Percentiles rank a stretch among this genome's conserved stretches.
These are phyloP conservation scores for Vickermania ingenoplastis DNA, from an alignment of 208 protist genomes.

Conservation along the genomic window DNA sequence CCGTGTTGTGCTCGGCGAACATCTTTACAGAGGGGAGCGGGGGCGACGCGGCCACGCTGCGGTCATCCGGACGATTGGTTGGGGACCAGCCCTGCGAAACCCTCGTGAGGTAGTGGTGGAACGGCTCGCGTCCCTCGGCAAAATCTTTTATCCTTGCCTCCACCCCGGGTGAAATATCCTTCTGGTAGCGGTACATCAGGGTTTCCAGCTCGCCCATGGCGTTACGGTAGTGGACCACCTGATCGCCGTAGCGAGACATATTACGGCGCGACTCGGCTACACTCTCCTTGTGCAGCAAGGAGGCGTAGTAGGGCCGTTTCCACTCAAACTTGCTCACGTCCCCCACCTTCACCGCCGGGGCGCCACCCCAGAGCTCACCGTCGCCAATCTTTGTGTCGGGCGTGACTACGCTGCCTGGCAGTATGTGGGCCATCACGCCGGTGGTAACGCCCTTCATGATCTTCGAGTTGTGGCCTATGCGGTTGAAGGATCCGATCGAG, in stretches of 20 bases:
- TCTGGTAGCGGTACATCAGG: constrained; percentile 71
- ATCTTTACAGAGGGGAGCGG: constrained; percentile 69
- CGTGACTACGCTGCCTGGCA: constrained; percentile 77
- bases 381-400: constrained; percentile 75
- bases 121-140: constrained; percentile 73
- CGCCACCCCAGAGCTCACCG: constrained; percentile 81
- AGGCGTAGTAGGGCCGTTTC: constrained; percentile 77
- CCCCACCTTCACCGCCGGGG: constrained; percentile 70
- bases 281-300: constrained; percentile 58
- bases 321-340: constrained; percentile 85
- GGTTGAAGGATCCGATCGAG: constrained; percentile 81
- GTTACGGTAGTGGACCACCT: constrained; percentile 70
- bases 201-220: constrained; percentile 74
- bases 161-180: constrained; percentile 51
- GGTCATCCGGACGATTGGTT: constrained; percentile 74
- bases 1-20: constrained; percentile 79
- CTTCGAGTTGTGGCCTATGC: constrained; percentile 80
- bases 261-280: constrained; percentile 69
- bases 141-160: constrained; percentile 75
- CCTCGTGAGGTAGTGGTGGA: constrained; percentile 77
- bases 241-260: constrained; percentile 85
- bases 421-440: constrained; percentile 82
- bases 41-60: constrained; percentile 46
- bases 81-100: constrained; percentile 80
- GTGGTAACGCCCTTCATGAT: constrained; percentile 88